These are phyloP conservation scores for Centaurea solstitialis DNA, from an alignment of 129 eudicot species.

Conservation along the genomic window DNA sequence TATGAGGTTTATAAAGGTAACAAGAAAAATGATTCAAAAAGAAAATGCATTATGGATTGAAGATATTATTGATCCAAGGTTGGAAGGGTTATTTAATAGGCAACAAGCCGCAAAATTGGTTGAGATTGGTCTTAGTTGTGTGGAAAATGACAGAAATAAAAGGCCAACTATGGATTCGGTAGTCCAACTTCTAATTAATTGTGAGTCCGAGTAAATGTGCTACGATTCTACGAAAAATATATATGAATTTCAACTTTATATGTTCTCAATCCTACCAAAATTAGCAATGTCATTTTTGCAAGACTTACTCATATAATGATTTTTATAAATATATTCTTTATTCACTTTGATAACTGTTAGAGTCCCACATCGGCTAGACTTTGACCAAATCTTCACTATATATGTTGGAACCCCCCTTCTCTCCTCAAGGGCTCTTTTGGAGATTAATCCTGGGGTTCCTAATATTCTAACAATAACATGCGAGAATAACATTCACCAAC, in stretches of 20 bases:
- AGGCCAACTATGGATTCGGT: slow-evolving; percentile 52
- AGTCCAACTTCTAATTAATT: slow-evolving; percentile 40
- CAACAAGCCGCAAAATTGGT: slow-evolving; percentile 41
- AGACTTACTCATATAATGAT: neutral
- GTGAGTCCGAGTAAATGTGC: slow-evolving; percentile 16
- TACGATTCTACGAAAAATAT: too few relatives aligned
- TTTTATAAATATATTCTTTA: neutral
- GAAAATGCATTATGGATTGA: slow-evolving; percentile 39
- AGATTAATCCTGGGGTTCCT: too few relatives aligned
- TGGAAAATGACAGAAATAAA: slow-evolving; percentile 47
- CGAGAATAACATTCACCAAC: too few relatives aligned
- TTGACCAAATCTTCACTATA: too few relatives aligned
- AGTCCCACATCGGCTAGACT: too few relatives aligned
- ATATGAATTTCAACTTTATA: neutral
- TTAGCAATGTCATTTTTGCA: neutral
- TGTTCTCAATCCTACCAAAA: neutral
- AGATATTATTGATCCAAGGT: slow-evolving; percentile 46
- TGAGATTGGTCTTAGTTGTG: slow-evolving; percentile 41
- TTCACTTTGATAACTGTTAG: too few relatives aligned
- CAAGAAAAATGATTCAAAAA: slow-evolving; percentile 11
- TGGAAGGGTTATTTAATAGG: slow-evolving; percentile 42
- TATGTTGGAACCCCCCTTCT: too few relatives aligned
- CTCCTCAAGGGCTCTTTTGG: too few relatives aligned
- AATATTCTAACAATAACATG: too few relatives aligned
- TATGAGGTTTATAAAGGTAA: slow-evolving; percentile 25